Percentiles rank a stretch among this genome's conserved stretches.
Evolutionary conservation across 331 rosid genomes (phyloP).

Genomic region (Malus hybrid): DNA sequence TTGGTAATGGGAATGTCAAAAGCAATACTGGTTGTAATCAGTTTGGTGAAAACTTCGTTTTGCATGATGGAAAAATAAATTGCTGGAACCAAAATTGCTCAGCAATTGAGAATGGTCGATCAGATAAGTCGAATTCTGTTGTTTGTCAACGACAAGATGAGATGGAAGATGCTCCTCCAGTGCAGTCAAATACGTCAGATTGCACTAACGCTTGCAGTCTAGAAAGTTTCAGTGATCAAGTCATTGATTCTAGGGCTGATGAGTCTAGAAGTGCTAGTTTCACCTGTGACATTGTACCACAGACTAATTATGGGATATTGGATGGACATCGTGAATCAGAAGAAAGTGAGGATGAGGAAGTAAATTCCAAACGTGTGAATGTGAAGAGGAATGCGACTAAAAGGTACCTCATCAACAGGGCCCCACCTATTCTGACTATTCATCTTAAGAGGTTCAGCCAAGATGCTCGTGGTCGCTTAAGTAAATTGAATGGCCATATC

Average conservation of each 20-base stretch:
- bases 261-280: slow-evolving; percentile 11
- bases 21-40: slow-evolving; percentile 7
- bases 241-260: slow-evolving; percentile 27
- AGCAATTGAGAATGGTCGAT: slow-evolving; percentile 35
- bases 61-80: slow-evolving; percentile 8
- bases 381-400: slow-evolving; percentile 89
- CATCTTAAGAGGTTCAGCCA: slow-evolving; percentile 94
- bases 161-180: slow-evolving; percentile 15
- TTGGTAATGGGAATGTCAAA: slow-evolving; percentile 29
- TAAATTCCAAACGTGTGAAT: slow-evolving; percentile 30
- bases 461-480: slow-evolving; percentile 87
- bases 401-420: slow-evolving; percentile 66
- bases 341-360: slow-evolving; percentile 35
- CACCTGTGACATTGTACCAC: slow-evolving; percentile 12
- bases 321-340: slow-evolving; percentile 20
- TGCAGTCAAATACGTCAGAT: slow-evolving; percentile 29
- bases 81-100: slow-evolving; percentile 15
- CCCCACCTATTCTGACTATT: slow-evolving; percentile 74
- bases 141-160: slow-evolving; percentile 23
- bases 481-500: slow-evolving; percentile 85
- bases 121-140: slow-evolving; percentile 21
- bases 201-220: slow-evolving; percentile 23
- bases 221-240: slow-evolving; percentile 33
- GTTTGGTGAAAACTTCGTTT: slow-evolving; percentile 25
- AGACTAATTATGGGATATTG: slow-evolving; percentile 17